Conservation (phyloP, 2,329 filamentous ascomycete species). For the Chrysosphaeria jannelii region DNA sequence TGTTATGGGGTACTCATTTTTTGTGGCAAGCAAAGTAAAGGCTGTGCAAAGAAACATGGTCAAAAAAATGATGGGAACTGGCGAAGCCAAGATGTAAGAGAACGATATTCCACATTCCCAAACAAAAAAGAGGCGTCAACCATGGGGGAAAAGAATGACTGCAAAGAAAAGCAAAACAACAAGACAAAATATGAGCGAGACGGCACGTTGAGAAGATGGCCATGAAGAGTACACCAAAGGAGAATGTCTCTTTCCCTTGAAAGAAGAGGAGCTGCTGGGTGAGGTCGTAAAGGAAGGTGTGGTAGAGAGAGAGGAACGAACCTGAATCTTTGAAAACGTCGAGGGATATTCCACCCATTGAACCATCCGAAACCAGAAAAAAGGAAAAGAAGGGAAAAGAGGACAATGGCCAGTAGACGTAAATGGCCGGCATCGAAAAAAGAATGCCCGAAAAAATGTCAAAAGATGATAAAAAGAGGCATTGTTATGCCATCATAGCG, state of each 20-base stretch:
- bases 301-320: background rate
- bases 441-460: slow-evolving; percentile 1
- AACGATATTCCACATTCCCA: no score
- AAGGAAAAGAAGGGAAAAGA: background rate
- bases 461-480: slow-evolving; percentile 1
- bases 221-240: background rate
- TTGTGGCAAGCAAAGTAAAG: no score
- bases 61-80: no score
- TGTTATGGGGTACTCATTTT: no score
- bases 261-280: no score
- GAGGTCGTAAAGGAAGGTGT: background rate
- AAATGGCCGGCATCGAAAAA: slow-evolving; percentile 1
- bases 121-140: slow-evolving; percentile 4
- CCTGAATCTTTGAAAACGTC: background rate
- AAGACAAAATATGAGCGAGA: slow-evolving; percentile 1
- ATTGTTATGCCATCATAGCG: background rate
- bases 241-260: no score
- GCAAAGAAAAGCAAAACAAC: slow-evolving; percentile 3
- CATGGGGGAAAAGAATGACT: slow-evolving; percentile 3
- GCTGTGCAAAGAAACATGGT: no score
- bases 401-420: background rate
- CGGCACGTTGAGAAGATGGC: background rate
- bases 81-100: no score
- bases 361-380: background rate
- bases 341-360: background rate